Percentiles rank a stretch among this genome's conserved stretches.
Conservation (phyloP, 1,284 basidiomycete genomes). For the Anthracocystis setariae region DNA sequence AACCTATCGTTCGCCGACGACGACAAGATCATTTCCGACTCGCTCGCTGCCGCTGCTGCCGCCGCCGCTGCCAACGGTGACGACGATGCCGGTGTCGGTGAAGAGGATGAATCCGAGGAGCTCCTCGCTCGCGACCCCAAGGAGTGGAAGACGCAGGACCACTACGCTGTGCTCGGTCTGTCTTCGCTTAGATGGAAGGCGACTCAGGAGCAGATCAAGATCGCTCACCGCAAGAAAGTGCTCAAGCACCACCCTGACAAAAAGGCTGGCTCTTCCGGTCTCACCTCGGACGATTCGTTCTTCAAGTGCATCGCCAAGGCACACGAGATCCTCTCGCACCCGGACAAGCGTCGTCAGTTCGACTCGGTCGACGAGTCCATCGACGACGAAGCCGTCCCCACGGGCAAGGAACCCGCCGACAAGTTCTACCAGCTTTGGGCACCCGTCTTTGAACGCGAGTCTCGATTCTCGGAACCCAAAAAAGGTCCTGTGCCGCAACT, state of each 20-base stretch:
- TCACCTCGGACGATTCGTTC: conserved; percentile 93
- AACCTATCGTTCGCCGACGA: conserved; percentile 61
- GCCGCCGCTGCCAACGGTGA: conserved; percentile 76
- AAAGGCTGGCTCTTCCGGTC: conserved; percentile 80
- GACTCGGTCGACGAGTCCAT: conserved; percentile 92
- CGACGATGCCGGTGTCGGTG: conserved; percentile 85
- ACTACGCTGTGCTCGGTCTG: conserved; percentile 94
- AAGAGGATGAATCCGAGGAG: conserved; percentile 83
- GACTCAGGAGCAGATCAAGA: conserved; percentile 90
- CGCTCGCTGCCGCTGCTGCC: conserved; percentile 68
- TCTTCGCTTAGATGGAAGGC: conserved; percentile 89
- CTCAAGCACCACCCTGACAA: conserved; percentile 99
- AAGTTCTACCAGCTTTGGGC: conserved; percentile 76
- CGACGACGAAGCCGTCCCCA: conserved; percentile 73
- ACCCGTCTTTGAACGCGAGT: conserved; percentile 88
- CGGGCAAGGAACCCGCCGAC: conserved; percentile 70
- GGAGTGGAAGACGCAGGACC: conserved; percentile 99
- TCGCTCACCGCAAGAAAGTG: conserved; percentile 98
- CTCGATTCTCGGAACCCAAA: conserved; percentile 81
- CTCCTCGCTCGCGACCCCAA: conserved; percentile 86
- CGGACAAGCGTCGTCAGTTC: conserved; percentile 90
- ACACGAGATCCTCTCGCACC: conserved; percentile 86
- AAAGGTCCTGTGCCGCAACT: conserved; percentile 85
- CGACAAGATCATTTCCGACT: conserved; percentile 57
- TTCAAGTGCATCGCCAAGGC: conserved; percentile 99